Conservation (phyloP, 2,329 filamentous ascomycete genomes). For the Hysterium pulicare region DNA sequence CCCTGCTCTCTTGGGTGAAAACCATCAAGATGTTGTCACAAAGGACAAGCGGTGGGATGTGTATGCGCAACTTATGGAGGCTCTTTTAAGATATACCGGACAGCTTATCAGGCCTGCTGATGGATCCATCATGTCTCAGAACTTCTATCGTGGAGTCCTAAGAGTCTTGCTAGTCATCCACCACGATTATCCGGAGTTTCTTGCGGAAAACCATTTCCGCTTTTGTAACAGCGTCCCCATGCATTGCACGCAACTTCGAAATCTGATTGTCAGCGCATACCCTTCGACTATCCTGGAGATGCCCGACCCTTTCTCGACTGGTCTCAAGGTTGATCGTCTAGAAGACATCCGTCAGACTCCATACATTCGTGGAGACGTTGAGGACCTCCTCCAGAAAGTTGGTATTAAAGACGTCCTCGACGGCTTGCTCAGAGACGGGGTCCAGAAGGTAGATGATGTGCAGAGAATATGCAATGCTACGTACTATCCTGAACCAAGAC, state of each 20-base stretch:
- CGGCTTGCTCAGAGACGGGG: conserved; percentile 47
- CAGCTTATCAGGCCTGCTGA: conserved; percentile 74
- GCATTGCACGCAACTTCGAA: conserved; percentile 82
- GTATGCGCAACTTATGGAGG: conserved; percentile 70
- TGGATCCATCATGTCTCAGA: conserved; percentile 67
- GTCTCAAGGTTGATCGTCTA: conserved; percentile 71
- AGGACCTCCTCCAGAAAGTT: conserved; percentile 47
- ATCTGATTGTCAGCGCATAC: conserved; percentile 79
- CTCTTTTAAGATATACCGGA: conserved; percentile 69
- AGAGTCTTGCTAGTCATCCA: conserved; percentile 82
- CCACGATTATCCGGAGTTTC: conserved; percentile 91
- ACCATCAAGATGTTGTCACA: conserved; percentile 50
- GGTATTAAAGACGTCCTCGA: conserved; percentile 56
- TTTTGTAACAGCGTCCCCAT: conserved; percentile 78
- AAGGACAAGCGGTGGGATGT: conserved; percentile 65
- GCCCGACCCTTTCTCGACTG: conserved; percentile 68
- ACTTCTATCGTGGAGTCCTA: conserved; percentile 78
- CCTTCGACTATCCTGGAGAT: conserved; percentile 68
- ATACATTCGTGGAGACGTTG: conserved; percentile 61
- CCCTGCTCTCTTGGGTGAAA: conserved; percentile 67
- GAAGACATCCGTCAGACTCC: conserved; percentile 71
- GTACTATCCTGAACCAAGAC: conserved; percentile 55
- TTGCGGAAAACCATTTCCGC: conserved; percentile 80
- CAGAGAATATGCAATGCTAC: conserved; percentile 74
- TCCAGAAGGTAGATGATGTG: conserved; percentile 68